Percentiles rank a stretch among this genome's conserved stretches.
Conservation (phyloP, 768 basidiomycete genomes). For the Lentinula sp. region DNA sequence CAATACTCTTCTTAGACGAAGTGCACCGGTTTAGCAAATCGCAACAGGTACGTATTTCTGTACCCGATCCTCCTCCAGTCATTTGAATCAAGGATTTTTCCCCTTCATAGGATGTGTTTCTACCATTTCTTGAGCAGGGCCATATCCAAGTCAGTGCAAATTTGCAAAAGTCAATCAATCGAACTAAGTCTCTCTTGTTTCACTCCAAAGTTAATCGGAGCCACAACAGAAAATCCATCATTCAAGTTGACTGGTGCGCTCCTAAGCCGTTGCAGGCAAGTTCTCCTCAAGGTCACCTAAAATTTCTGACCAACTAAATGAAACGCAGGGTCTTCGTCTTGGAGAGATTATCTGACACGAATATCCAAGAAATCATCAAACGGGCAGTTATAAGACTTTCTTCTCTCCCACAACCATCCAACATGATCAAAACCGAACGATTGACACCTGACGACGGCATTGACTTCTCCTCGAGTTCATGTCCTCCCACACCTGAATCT, state of each 20-base stretch:
- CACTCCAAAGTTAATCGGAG: slow-evolving; percentile 55
- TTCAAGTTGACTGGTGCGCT: slow-evolving; percentile 75
- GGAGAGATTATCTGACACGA: slow-evolving; percentile 56
- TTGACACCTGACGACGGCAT: background rate
- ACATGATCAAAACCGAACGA: background rate
- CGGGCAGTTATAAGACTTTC: slow-evolving; percentile 39
- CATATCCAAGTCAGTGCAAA: slow-evolving; percentile 50
- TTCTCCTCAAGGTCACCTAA: slow-evolving; percentile 1
- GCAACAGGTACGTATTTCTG: slow-evolving; percentile 43
- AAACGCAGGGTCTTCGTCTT: slow-evolving; percentile 63
- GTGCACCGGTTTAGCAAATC: slow-evolving; percentile 74
- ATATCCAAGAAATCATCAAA: slow-evolving; percentile 52
- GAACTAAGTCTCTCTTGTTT: background rate
- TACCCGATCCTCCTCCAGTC: background rate
- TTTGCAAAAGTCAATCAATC: too few species aligned
- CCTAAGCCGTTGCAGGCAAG: slow-evolving; percentile 70
- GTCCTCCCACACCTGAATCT: background rate
- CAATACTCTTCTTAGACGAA: slow-evolving; percentile 78
- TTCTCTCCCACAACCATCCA: background rate
- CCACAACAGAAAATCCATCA: slow-evolving; percentile 87
- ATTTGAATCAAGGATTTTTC: background rate
- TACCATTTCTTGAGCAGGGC: slow-evolving; percentile 78
- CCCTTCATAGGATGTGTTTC: slow-evolving; percentile 57
- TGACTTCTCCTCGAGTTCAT: background rate
- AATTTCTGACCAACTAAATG: slow-evolving; percentile 13